Conservation (phyloP, 345 rosid genomes). For the Turnera subulata region DNA sequence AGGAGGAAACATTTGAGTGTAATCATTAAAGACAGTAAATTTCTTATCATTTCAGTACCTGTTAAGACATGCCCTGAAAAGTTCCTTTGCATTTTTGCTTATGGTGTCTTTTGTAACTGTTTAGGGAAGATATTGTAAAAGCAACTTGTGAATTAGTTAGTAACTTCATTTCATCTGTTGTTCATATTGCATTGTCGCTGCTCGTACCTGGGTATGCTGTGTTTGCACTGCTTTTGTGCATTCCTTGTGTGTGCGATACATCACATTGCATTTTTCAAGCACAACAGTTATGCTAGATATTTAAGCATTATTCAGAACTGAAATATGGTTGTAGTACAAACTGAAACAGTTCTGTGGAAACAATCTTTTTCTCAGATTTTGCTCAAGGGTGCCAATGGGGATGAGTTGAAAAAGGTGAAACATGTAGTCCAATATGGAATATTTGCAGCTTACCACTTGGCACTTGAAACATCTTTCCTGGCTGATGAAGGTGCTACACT, state of each 20-base stretch:
- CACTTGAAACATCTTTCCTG: conserved; percentile 85
- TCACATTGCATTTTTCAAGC: too few species aligned
- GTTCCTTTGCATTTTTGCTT: conserved; percentile 3
- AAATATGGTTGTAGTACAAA: background rate
- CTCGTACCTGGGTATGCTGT: background rate
- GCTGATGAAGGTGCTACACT: conserved; percentile 74
- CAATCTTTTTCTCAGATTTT: conserved; percentile 52
- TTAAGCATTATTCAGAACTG: too few species aligned
- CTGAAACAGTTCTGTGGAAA: conserved; percentile 15
- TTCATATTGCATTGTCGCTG: background rate
- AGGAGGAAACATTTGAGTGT: too few species aligned
- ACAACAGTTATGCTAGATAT: too few species aligned
- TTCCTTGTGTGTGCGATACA: too few species aligned
- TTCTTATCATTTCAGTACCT: background rate
- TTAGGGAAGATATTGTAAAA: conserved; percentile 5
- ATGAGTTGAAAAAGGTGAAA: conserved; percentile 86
- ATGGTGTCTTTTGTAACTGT: conserved; percentile 1
- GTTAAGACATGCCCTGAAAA: background rate
- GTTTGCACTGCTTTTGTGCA: too few species aligned
- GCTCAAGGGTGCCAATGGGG: conserved; percentile 80
- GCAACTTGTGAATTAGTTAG: conserved; percentile 9
- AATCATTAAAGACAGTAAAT: too few species aligned
- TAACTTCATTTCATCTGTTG: background rate
- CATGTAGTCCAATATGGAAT: conserved; percentile 93
- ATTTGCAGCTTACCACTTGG: conserved; percentile 97